These are phyloP conservation scores for Hypoxylon sp. DNA, from an alignment of 2,329 filamentous ascomycete species.

Conservation along the genomic window DNA sequence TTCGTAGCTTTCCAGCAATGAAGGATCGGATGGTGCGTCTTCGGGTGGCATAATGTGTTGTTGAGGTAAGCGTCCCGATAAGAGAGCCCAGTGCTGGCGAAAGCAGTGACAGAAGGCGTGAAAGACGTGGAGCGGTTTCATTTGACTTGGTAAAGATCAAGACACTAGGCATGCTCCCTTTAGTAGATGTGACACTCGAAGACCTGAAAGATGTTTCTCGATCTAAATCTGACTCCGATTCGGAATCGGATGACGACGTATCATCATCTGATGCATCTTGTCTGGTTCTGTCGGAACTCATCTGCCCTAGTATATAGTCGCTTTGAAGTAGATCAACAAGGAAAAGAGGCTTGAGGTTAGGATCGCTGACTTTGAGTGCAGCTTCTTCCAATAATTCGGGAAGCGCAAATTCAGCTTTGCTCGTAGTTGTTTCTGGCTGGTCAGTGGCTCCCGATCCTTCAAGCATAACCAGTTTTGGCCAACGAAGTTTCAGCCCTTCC, in stretches of 20 bases:
- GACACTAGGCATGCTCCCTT: slow-evolving; percentile 60
- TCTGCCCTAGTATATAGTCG: slow-evolving; percentile 60
- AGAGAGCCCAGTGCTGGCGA: slow-evolving; percentile 69
- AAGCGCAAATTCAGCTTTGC: slow-evolving; percentile 66
- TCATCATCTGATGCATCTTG: slow-evolving; percentile 53
- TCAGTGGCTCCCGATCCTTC: slow-evolving; percentile 65
- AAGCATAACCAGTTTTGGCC: slow-evolving; percentile 83
- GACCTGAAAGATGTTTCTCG: slow-evolving; percentile 40
- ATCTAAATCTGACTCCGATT: slow-evolving; percentile 55
- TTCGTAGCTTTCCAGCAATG: slow-evolving; percentile 71
- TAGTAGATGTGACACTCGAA: slow-evolving; percentile 13
- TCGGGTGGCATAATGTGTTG: slow-evolving; percentile 79
- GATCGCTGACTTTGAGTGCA: slow-evolving; percentile 77
- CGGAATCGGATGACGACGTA: slow-evolving; percentile 55
- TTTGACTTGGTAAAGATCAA: slow-evolving; percentile 94
- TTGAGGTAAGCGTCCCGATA: slow-evolving; percentile 82
- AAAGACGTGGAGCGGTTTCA: slow-evolving; percentile 88
- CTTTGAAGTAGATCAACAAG: slow-evolving; percentile 81
- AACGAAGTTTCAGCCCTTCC: slow-evolving; percentile 77
- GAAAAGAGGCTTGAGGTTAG: slow-evolving; percentile 83
- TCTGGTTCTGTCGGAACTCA: slow-evolving; percentile 37
- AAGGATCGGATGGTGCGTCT: slow-evolving; percentile 79
- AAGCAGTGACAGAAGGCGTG: slow-evolving; percentile 80
- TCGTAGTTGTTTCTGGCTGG: slow-evolving; percentile 57
- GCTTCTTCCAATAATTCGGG: slow-evolving; percentile 75